Conservation (phyloP, 2,329 filamentous ascomycete genomes). For the Aquanectria penicillioides region DNA sequence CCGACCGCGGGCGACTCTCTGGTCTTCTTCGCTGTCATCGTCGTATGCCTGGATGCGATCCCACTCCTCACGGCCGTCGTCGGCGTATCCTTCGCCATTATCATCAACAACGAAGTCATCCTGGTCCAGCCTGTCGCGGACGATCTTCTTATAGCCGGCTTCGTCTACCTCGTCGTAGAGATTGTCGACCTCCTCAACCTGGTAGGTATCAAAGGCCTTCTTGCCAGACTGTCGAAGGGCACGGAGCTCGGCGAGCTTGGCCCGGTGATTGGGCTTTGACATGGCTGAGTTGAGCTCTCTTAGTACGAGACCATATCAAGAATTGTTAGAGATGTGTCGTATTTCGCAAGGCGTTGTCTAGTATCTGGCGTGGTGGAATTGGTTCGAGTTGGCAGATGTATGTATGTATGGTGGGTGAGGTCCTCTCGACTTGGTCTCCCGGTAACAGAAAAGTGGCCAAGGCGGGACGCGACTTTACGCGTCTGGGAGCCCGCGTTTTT, state of each 20-base stretch:
- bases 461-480: slow-evolving; percentile 22
- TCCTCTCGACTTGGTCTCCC: not conserved
- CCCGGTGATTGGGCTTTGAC: slow-evolving; percentile 52
- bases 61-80: slow-evolving; percentile 97
- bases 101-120: slow-evolving; percentile 99
- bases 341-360: not conserved
- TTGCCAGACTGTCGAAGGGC: slow-evolving; percentile 89
- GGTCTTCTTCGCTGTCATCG: slow-evolving; percentile 74
- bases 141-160: slow-evolving; percentile 95
- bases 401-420: not conserved
- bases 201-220: slow-evolving; percentile 87
- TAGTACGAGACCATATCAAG: slow-evolving; percentile 37
- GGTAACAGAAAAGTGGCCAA: slow-evolving; percentile 22
- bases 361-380: slow-evolving; percentile 1
- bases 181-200: slow-evolving; percentile 84
- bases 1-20: slow-evolving; percentile 53
- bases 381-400: slow-evolving; percentile 7
- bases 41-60: slow-evolving; percentile 75
- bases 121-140: slow-evolving; percentile 86
- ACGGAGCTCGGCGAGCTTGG: slow-evolving; percentile 79
- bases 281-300: slow-evolving; percentile 40
- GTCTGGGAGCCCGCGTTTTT: not conserved
- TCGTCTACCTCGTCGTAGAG: slow-evolving; percentile 98
- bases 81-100: slow-evolving; percentile 95
- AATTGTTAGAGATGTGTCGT: not conserved